A percentile compares a stretch with the other conserved stretches of the same genome.
Evolutionary conservation across 805 yeast species (phyloP).

Genomic region (Cyberlindnera euphorbiiphila): DNA sequence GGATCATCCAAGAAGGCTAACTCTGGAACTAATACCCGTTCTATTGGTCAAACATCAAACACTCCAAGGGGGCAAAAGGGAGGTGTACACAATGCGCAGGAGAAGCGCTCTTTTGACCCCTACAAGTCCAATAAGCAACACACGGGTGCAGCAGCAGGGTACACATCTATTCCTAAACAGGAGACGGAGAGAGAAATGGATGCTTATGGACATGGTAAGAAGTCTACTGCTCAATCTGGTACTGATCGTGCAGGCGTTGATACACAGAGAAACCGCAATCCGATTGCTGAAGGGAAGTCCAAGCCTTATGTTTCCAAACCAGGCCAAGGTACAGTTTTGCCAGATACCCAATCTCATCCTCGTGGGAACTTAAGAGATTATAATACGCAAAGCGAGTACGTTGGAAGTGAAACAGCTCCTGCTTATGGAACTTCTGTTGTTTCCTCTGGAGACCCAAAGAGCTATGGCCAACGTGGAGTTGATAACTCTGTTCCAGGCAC

Average conservation of each 20-base stretch:
- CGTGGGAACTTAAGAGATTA: slow-evolving; percentile 6
- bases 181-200: too few relatives aligned
- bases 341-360: slow-evolving; percentile 3
- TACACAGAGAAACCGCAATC: slow-evolving; percentile 16
- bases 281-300: slow-evolving; percentile 13
- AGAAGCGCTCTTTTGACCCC: too few relatives aligned
- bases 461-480: too few relatives aligned
- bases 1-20: not conserved
- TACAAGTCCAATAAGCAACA: too few relatives aligned
- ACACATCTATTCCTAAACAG: too few relatives aligned
- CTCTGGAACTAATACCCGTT: not conserved
- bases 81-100: too few relatives aligned
- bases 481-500: slow-evolving; percentile 15
- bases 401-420: not conserved
- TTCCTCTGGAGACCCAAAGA: too few relatives aligned
- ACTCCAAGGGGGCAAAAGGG: too few relatives aligned
- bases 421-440: not conserved
- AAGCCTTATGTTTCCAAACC: slow-evolving; percentile 4
- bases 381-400: not conserved
- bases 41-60: too few relatives aligned
- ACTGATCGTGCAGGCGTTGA: slow-evolving; percentile 9
- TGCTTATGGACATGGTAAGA: too few relatives aligned
- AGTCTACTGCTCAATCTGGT: too few relatives aligned
- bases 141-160: too few relatives aligned
- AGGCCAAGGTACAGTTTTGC: not conserved